phyloP scores from a whole-genome alignment of 139 green algal species.

The Ettlia oleoabundans region DNA sequence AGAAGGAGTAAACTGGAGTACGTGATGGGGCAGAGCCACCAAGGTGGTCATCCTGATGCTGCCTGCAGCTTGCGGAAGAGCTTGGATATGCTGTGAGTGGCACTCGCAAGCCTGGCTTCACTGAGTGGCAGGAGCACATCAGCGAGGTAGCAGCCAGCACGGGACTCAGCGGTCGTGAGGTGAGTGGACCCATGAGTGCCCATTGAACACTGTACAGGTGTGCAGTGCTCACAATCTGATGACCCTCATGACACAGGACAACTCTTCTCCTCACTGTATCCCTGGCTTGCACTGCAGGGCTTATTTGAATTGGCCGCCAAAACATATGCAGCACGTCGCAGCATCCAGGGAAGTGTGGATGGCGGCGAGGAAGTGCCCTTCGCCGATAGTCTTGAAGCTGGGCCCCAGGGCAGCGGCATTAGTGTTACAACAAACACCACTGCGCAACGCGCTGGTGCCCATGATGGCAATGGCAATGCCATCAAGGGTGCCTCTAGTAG shows the following conservation, averaged over 20 bases:
- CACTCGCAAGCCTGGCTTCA: not conserved
- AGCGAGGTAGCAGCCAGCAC: conserved; percentile 40
- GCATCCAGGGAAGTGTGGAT: conserved; percentile 24
- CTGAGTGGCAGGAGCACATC: conserved; percentile 49
- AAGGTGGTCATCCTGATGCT: too few species aligned
- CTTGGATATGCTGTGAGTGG: conserved; percentile 32
- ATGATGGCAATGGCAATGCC: not conserved
- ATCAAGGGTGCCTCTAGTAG: not conserved
- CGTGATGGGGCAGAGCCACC: too few species aligned
- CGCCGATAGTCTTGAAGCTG: not conserved
- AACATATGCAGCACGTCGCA: conserved; percentile 37
- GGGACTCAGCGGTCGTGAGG: conserved; percentile 41
- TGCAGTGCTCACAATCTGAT: too few species aligned
- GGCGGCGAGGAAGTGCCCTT: not conserved
- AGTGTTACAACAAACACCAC: too few species aligned
- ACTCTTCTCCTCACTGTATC: too few species aligned
- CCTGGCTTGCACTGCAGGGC: conserved; percentile 27
- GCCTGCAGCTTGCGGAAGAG: conserved; percentile 32
- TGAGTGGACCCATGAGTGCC: not conserved
- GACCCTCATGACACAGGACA: too few species aligned
- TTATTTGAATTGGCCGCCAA: conserved; percentile 55
- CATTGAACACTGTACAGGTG: too few species aligned
- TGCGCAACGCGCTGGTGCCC: not conserved
- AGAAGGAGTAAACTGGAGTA: too few species aligned
- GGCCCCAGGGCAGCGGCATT: not conserved